A percentile compares a stretch with the other conserved stretches of the same genome.
Conservation (phyloP, 2,329 filamentous ascomycete genomes). For the Epicoccum sorghinum region DNA sequence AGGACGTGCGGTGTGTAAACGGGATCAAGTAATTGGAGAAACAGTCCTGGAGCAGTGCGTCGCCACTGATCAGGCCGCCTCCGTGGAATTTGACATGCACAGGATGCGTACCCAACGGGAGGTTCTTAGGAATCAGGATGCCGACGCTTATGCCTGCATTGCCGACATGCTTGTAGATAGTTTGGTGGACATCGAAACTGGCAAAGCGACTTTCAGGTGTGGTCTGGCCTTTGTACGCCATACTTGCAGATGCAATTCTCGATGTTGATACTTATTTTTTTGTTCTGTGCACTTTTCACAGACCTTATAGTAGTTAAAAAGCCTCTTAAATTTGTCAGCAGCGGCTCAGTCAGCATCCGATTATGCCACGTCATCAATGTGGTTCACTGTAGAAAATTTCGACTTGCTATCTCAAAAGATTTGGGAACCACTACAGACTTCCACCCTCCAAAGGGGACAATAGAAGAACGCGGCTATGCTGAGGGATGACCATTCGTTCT, state of each 20-base stretch:
- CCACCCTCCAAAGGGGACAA: too few species aligned
- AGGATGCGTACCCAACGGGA: constrained; percentile 24
- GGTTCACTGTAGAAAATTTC: too few species aligned
- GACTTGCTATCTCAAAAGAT: too few species aligned
- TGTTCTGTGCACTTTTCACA: too few species aligned
- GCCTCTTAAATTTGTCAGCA: too few species aligned
- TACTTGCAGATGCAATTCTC: background rate
- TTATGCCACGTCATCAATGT: too few species aligned
- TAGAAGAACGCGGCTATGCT: too few species aligned
- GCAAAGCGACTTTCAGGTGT: constrained; percentile 25
- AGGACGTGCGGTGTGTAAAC: constrained; percentile 40
- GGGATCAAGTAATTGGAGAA: constrained; percentile 36
- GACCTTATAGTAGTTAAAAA: too few species aligned
- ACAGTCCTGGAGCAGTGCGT: constrained; percentile 16
- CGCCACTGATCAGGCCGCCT: constrained; percentile 40
- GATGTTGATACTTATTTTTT: too few species aligned
- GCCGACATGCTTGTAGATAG: constrained; percentile 44
- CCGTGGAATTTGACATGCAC: constrained; percentile 49
- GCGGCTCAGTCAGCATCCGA: too few species aligned
- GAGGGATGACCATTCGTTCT: too few species aligned
- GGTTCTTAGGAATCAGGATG: constrained; percentile 42
- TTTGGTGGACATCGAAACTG: constrained; percentile 42
- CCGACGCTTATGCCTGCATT: constrained; percentile 34
- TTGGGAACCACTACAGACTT: too few species aligned
- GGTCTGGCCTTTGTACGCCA: background rate